Base-by-base conservation (phyloP, 306 rosid species). In the Medicago lupulina region DNA sequence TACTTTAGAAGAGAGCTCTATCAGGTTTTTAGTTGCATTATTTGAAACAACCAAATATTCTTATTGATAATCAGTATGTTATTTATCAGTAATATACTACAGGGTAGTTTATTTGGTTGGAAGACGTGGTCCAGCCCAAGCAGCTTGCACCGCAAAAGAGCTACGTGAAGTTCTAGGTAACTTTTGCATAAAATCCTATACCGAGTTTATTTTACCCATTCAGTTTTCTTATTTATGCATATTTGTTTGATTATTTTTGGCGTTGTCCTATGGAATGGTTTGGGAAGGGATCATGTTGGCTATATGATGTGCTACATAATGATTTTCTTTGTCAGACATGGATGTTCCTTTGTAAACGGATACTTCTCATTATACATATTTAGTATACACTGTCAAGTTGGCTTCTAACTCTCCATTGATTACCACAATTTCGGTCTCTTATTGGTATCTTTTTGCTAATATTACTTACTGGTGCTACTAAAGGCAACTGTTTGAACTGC, bases 81-180 rank as follows among this genome's bases (percentile, higher is more conserved):
- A 15, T 54, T 18, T 65, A 60, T 86, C 10, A 50, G 39, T 57
- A 64, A 77, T 70, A 82, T 47, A 71, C 51, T 76, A 67, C 87
- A 90, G 99, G 88, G 89, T 85, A 81, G 96, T 95, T 78, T 89
- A 85, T 87, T 79, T 95, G 88, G 97, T 95, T 65, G 99, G 99
- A 83, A 88, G 99, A 84, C 91, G 97, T 53, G 99, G 99, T 84
- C 99, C 99, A 18, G 96, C 89, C 58, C 99, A 95, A 81, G 93
- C 97, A 46, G 97, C 99, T 73, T 95, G 96, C 77, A 95, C 97
- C 53, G 92, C 97, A 50, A 90, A 90, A 85, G 99, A 95, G 77
- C 83, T 95, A 12, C 97, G 97, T 55, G 99, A 92, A 88, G 70
- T 95, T 85, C 96, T 89, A 55, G 99, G 99, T 95, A 88, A 80